Conservation (phyloP, 148 eudicot genomes). For the Salicornia ramosissima region DNA sequence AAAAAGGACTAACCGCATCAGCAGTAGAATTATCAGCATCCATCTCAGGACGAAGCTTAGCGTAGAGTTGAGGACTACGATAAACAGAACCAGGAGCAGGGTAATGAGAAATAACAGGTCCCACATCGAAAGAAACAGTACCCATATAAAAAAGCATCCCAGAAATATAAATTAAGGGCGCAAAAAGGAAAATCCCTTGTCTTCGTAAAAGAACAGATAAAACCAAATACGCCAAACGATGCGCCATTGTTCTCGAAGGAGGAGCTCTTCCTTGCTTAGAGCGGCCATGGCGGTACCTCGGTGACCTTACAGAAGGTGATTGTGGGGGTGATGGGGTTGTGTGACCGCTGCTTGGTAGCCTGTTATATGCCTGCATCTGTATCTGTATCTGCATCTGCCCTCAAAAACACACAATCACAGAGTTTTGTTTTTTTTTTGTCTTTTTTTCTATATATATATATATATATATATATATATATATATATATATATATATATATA, state of each 20-base stretch:
- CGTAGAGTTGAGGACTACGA: slow-evolving; percentile 74
- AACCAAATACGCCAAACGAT: slow-evolving; percentile 56
- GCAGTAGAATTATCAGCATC: slow-evolving; percentile 68
- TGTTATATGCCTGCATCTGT: slow-evolving; percentile 67
- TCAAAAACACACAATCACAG: too few species aligned
- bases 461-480: too few species aligned
- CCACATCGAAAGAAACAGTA: slow-evolving; percentile 76
- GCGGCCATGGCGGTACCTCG: slow-evolving; percentile 48
- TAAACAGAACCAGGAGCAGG: slow-evolving; percentile 70
- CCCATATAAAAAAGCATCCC: slow-evolving; percentile 92
- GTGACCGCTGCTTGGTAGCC: slow-evolving; percentile 85
- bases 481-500: too few species aligned
- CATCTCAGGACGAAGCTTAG: slow-evolving; percentile 68
- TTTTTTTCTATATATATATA: too few species aligned
- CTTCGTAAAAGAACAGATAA: slow-evolving; percentile 68
- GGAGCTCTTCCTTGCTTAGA: slow-evolving; percentile 35
- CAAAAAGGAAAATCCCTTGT: slow-evolving; percentile 80
- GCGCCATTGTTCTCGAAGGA: slow-evolving; percentile 41
- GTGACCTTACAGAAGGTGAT: slow-evolving; percentile 69
- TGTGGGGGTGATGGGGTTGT: slow-evolving; percentile 78
- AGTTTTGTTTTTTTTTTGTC: too few species aligned
- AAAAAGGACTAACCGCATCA: slow-evolving; percentile 61
- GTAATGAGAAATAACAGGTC: slow-evolving; percentile 53
- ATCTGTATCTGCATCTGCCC: slow-evolving; percentile 6
- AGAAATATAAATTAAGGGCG: slow-evolving; percentile 75